Base-by-base conservation (phyloP, 805 yeast genomes). In the Komagataella pastoris region DNA sequence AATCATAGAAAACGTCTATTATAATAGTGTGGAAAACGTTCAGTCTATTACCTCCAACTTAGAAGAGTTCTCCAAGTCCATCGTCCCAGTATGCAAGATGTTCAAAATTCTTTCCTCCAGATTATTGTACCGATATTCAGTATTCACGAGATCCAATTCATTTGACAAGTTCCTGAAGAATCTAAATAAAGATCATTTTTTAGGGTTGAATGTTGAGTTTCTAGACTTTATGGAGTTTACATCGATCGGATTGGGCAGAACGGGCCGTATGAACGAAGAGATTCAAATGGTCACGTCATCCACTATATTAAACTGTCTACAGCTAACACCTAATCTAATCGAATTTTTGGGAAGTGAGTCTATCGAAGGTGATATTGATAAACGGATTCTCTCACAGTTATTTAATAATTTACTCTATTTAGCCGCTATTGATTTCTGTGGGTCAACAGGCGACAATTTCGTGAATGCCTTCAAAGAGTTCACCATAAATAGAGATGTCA, bases 221-320 rank as follows among this genome's bases (percentile, higher is more conserved):
- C 76, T 90, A 58, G 97, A 89, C 68, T 90, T 89, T 59, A 85
- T 86, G 60, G 91, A 86, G 58, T 84, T 89, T 65, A 88, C 97
- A 1, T 83, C 91, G 0, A 81, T 90, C 49, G 97, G 97, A 0
- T 72, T 89, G 49, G 97, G 97, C 2, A 73, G 97, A 56, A 85
- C 97, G 0, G 88, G 86, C 8, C 76, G 83, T 58, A 89, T 89
- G 96, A 90, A 86, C 67, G 83, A 79, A 65, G 95, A 86, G 65
- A 89, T 89, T 58, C 95, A 89, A 65, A 86, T 87, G 86, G 88
- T 89, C 46, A 89, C 96, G 0, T 73, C 83, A 46, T 68, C 70
- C 24, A 89, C 96, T 2, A 80, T 89, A 21, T 65, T 77, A 48
- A 71, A 77, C 19, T 86, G 88, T 53, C 70, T 89, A 24, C 61